Evolutionary conservation across 23 red algal genomes (phyloP).

Genomic region (Gracilariopsis chorda): DNA sequence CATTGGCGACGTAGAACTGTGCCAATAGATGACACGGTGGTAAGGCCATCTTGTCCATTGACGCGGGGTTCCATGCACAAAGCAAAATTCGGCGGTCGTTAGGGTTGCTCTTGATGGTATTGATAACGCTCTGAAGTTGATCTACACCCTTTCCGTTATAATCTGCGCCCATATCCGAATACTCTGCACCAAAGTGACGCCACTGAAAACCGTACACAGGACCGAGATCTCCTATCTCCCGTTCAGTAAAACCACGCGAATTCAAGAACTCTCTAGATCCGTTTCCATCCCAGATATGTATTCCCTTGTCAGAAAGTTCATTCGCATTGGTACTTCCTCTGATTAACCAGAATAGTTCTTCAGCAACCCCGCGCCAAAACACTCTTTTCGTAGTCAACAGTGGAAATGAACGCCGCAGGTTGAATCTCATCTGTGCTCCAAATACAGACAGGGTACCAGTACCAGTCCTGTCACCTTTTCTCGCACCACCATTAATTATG

Average conservation of each 20-base stretch:
- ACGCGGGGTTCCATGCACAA: constrained; percentile 88
- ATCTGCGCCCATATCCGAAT: constrained; percentile 63
- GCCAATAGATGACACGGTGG: constrained; percentile 94
- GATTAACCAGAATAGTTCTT: constrained; percentile 97
- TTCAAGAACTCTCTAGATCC: constrained; percentile 86
- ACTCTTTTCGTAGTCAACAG: constrained; percentile 96
- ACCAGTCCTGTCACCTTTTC: constrained; percentile 74
- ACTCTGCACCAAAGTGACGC: constrained; percentile 97
- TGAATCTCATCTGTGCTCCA: constrained; percentile 89
- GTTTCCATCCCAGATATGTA: constrained; percentile 99
- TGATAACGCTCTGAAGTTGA: constrained; percentile 72
- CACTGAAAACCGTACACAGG: constrained; percentile 99
- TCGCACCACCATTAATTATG: constrained; percentile 54
- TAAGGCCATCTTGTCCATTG: constrained; percentile 82
- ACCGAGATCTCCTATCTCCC: constrained; percentile 87
- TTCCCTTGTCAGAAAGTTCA: constrained; percentile 51
- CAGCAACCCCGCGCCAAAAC: constrained; percentile 93
- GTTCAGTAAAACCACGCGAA: constrained; percentile 62
- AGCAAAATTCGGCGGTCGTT: constrained; percentile 89
- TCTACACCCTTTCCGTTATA: constrained; percentile 86
- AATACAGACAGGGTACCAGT: constrained; percentile 88
- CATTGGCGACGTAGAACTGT: constrained; percentile 96
- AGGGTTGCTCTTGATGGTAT: constrained; percentile 75
- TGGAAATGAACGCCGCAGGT: constrained; percentile 76
- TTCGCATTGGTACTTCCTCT: constrained; percentile 79